Base-by-base conservation (phyloP, 257 asterid genomes). In the Scutellaria baicalensis region DNA sequence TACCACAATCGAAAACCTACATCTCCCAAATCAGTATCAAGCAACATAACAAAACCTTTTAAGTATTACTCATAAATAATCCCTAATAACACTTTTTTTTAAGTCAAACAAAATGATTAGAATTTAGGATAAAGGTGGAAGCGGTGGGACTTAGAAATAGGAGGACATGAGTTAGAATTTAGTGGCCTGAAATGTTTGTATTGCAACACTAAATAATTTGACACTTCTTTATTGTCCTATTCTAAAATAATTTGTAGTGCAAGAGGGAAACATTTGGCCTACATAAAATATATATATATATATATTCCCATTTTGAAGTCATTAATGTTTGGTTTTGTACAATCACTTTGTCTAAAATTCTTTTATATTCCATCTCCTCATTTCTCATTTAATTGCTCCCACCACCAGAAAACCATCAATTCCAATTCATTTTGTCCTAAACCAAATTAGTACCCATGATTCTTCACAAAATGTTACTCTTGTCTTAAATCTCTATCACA, bases 251-350 rank as follows among this genome's bases (percentile, higher is more conserved):
- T 10, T 63, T 87, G 91, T 81, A 74, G 78, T 63, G 78, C 50
- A 77, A 56, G 42, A 33, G 67, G 85, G 85, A 77, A 78, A 85
- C 91, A 81, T 21, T 70, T 66, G 83, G 69, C 88, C 91, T 78
- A 81, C 94, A 38, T n/a, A n/a, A n/a, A n/a, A n/a, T n/a, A n/a
- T n/a, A n/a, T n/a, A n/a, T n/a, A n/a, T n/a, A n/a, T n/a, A n/a
- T 51, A 68, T 78, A 59, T 61, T 73, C 81, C 75, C 72, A 75
- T 76, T 73, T 70, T 64, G 69, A 80, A 69, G 35, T 20, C 73
- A 82, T 68, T 50, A n/a, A n/a, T n/a, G 67, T 59, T 66, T 67
- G 33, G n/a, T 68, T 49, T 36, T 69, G 66, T 36, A 33, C 63
- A 70, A 63, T 77, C 75, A 65, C 66, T 36, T 55, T 69, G 76